These are phyloP conservation scores for Linum trigynum DNA, from an alignment of 345 rosid species.

Conservation along the genomic window DNA sequence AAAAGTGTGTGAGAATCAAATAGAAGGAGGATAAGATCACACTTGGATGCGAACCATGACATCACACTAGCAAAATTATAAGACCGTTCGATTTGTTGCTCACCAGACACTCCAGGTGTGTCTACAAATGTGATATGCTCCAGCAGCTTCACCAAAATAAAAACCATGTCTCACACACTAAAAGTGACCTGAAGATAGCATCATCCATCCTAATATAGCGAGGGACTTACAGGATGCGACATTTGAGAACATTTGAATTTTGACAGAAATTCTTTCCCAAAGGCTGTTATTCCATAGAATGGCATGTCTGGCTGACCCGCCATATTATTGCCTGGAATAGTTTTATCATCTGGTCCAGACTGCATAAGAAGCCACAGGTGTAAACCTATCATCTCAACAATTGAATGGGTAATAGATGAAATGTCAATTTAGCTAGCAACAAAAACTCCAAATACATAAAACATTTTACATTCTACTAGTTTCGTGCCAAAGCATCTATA, in stretches of 20 bases:
- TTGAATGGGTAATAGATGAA: not conserved
- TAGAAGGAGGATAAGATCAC: constrained; percentile 88
- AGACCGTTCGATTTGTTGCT: constrained; percentile 79
- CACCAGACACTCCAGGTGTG: constrained; percentile 95
- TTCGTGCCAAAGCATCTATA: not conserved
- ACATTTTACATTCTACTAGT: too few species aligned
- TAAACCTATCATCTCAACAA: not conserved
- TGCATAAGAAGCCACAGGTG: constrained; percentile 13
- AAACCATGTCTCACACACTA: constrained; percentile 10
- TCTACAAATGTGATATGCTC: constrained; percentile 89
- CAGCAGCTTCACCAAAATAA: constrained; percentile 45
- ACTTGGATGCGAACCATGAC: constrained; percentile 97
- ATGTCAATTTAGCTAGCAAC: not conserved
- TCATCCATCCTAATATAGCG: not conserved
- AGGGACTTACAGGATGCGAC: constrained; percentile 73
- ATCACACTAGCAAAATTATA: constrained; percentile 89
- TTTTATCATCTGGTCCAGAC: constrained; percentile 95
- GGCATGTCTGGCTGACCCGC: constrained; percentile 99
- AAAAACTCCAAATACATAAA: not conserved
- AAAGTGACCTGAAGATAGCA: constrained; percentile 8
- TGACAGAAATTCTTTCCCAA: constrained; percentile 87
- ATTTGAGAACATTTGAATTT: constrained; percentile 96
- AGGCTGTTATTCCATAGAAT: constrained; percentile 74
- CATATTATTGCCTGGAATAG: constrained; percentile 87
- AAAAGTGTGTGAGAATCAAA: constrained; percentile 95